These are phyloP conservation scores for Euphorbia tirucalli DNA, from an alignment of 345 rosid species.

Conservation along the genomic window DNA sequence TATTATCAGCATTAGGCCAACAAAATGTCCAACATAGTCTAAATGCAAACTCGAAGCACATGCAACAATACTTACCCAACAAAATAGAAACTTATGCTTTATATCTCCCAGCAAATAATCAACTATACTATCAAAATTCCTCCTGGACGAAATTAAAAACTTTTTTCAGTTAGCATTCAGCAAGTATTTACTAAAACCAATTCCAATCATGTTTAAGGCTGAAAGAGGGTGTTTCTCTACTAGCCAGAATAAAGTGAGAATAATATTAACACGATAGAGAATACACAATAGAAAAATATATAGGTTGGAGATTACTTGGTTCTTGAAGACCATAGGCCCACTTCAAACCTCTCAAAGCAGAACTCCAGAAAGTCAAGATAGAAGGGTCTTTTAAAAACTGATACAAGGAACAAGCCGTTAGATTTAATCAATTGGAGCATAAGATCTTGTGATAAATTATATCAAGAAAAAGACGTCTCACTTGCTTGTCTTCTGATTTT, in stretches of 20 bases:
- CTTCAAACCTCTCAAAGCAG: slow-evolving; percentile 79
- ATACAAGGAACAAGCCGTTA: slow-evolving; percentile 11
- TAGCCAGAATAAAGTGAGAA: background rate
- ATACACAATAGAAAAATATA: background rate
- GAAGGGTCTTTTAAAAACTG: slow-evolving; percentile 82
- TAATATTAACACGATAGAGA: background rate
- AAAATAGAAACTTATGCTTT: slow-evolving; percentile 69
- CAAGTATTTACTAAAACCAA: background rate
- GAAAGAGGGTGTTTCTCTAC: background rate
- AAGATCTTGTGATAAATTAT: background rate
- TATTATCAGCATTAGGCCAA: background rate
- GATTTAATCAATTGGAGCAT: slow-evolving; percentile 1
- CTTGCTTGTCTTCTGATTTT: slow-evolving; percentile 53
- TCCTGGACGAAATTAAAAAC: slow-evolving; percentile 38
- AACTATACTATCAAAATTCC: slow-evolving; percentile 50
- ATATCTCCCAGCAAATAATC: slow-evolving; percentile 70
- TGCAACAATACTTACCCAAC: slow-evolving; percentile 58
- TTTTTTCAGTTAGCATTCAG: slow-evolving; percentile 5
- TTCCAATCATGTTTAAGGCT: background rate
- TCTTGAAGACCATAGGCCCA: slow-evolving; percentile 92
- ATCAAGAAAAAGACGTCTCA: slow-evolving; percentile 27
- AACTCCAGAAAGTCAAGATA: slow-evolving; percentile 57
- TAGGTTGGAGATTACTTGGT: slow-evolving; percentile 40
- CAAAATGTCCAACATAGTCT: background rate
- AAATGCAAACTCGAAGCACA: background rate